These are phyloP conservation scores for Annulohypoxylon truncatum DNA, from an alignment of 2,329 filamentous ascomycete genomes.

Conservation along the genomic window DNA sequence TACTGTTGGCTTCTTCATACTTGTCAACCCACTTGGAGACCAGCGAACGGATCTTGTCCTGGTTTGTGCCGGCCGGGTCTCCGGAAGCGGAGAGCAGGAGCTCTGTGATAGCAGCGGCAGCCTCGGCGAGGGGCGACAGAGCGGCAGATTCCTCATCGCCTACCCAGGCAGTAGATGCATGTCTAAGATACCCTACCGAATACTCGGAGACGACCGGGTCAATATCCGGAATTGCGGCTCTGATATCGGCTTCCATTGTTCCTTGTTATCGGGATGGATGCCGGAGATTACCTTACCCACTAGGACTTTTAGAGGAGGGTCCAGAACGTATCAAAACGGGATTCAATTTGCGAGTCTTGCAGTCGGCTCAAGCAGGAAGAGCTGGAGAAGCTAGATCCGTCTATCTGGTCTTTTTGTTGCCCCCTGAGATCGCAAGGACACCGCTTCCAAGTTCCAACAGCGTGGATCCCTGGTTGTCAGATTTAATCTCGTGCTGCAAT, in stretches of 20 bases:
- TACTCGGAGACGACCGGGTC: slow-evolving; percentile 92
- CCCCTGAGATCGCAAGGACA: slow-evolving; percentile 26
- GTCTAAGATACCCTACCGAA: slow-evolving; percentile 91
- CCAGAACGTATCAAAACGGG: slow-evolving; percentile 21
- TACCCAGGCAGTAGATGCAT: slow-evolving; percentile 87
- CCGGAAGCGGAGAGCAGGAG: slow-evolving; percentile 94
- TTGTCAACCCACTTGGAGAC: slow-evolving; percentile 91
- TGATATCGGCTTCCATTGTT: slow-evolving; percentile 87
- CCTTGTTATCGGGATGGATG: slow-evolving; percentile 14
- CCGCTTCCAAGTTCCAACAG: slow-evolving; percentile 21
- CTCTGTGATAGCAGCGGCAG: slow-evolving; percentile 85
- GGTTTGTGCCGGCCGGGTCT: slow-evolving; percentile 75
- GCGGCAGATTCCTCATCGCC: slow-evolving; percentile 77
- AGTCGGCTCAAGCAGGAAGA: slow-evolving; percentile 6
- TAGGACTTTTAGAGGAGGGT: slow-evolving; percentile 8
- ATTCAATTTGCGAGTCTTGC: slow-evolving; percentile 30
- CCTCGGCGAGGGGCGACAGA: slow-evolving; percentile 84
- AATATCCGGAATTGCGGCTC: slow-evolving; percentile 83
- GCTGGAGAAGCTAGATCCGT: background rate
- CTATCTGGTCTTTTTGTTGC: slow-evolving; percentile 14
- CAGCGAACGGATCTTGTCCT: slow-evolving; percentile 82
- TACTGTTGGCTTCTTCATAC: slow-evolving; percentile 79
- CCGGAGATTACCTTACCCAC: slow-evolving; percentile 31
- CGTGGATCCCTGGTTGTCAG: slow-evolving; percentile 32
- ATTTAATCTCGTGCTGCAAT: slow-evolving; percentile 38